phyloP scores from a whole-genome alignment of 441 rosid genomes.

The Populus tomentosa region DNA sequence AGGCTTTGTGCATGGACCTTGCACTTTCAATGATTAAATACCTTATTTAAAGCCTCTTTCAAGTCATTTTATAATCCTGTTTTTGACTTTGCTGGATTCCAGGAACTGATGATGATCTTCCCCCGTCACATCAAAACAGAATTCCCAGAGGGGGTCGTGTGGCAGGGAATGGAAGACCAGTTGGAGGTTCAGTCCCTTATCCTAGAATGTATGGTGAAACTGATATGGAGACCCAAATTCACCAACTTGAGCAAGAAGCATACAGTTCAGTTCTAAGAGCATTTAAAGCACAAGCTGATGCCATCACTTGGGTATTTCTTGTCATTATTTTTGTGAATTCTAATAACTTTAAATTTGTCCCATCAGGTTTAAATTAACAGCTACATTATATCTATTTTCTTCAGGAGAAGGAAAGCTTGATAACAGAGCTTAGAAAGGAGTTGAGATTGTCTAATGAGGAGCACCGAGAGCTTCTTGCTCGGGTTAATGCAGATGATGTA shows the following conservation, averaged over 20 bases:
- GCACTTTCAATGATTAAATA: not conserved
- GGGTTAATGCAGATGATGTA: conserved; percentile 85
- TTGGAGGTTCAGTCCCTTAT: conserved; percentile 49
- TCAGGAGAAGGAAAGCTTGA: conserved; percentile 95
- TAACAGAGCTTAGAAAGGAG: conserved; percentile 95
- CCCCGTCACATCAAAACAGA: conserved; percentile 89
- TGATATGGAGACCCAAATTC: conserved; percentile 97
- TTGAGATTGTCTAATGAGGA: conserved; percentile 94
- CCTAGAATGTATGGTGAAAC: conserved; percentile 67
- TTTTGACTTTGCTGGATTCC: conserved; percentile 12
- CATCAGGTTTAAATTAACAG: conserved; percentile 16
- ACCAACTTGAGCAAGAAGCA: conserved; percentile 91
- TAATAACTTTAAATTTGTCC: conserved; percentile 19
- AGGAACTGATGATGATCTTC: conserved; percentile 99
- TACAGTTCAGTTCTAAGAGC: conserved; percentile 88
- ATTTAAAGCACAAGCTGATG: conserved; percentile 98
- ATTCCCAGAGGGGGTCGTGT: conserved; percentile 66
- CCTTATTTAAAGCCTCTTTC: not conserved
- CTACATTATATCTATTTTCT: conserved; percentile 23
- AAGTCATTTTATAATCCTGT: not conserved
- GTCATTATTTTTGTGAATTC: conserved; percentile 5
- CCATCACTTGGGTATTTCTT: conserved; percentile 84
- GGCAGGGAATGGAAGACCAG: conserved; percentile 78
- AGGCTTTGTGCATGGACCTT: not conserved
- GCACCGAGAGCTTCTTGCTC: conserved; percentile 79